Evolutionary conservation across 176 grass and related monocot species (phyloP).

Genomic region (Oryza rufipogon): DNA sequence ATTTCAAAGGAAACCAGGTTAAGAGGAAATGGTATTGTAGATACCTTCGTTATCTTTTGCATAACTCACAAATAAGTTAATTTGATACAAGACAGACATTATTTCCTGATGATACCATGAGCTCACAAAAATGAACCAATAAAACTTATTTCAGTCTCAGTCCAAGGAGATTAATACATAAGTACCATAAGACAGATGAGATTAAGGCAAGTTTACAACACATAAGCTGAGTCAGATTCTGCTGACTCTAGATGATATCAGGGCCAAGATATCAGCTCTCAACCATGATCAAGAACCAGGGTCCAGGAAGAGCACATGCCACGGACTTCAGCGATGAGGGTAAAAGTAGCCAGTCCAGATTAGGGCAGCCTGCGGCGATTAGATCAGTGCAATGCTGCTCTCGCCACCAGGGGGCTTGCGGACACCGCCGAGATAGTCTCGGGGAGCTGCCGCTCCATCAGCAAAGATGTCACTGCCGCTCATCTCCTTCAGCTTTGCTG

Average conservation of each 20-base stretch:
- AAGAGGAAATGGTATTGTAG: too few relatives aligned
- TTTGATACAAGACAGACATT: background rate
- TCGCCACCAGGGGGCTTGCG: constrained; percentile 80
- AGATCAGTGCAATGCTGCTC: constrained; percentile 80
- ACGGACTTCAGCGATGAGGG: constrained; percentile 4
- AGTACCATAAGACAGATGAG: constrained; percentile 34
- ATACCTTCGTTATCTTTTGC: too few relatives aligned
- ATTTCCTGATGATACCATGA: background rate
- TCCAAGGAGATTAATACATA: constrained; percentile 26
- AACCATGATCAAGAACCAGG: background rate
- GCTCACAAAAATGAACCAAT: constrained; percentile 6
- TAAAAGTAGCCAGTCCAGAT: constrained; percentile 29
- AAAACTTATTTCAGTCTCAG: constrained; percentile 33
- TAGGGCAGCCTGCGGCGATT: constrained; percentile 8
- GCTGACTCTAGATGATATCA: constrained; percentile 59
- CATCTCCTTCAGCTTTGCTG: constrained; percentile 76
- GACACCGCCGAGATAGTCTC: constrained; percentile 72
- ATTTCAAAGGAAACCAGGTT: too few relatives aligned
- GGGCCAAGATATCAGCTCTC: constrained; percentile 31
- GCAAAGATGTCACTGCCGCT: constrained; percentile 76
- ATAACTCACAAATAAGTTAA: background rate
- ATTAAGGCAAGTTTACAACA: constrained; percentile 8
- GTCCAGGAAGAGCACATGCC: constrained; percentile 15
- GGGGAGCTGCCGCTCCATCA: constrained; percentile 58
- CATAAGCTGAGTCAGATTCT: constrained; percentile 44